These are phyloP conservation scores for Yamadazyma friedrichii DNA, from an alignment of 1,139 yeast species.

Conservation along the genomic window DNA sequence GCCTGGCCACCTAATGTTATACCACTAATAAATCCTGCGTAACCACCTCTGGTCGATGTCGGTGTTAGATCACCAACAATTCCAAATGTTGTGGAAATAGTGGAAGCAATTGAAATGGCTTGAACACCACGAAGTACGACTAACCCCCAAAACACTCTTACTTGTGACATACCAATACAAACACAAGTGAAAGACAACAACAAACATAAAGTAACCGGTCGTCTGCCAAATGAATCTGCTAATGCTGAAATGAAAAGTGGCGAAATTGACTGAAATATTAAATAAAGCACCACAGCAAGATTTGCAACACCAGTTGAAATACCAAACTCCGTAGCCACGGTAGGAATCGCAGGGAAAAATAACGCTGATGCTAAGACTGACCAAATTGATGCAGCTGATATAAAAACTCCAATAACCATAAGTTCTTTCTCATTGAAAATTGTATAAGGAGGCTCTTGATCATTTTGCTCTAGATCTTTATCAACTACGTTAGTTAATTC, in stretches of 20 bases:
- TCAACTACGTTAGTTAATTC: not conserved
- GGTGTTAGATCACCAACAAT: conserved; percentile 67
- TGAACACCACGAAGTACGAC: conserved; percentile 53
- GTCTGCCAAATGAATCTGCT: conserved; percentile 68
- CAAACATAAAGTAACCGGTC: conserved; percentile 61
- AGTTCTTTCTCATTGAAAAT: conserved; percentile 18
- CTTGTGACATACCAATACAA: conserved; percentile 26
- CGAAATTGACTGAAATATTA: conserved; percentile 66
- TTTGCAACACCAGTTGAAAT: conserved; percentile 58
- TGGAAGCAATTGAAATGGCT: conserved; percentile 69
- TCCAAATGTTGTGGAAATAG: conserved; percentile 65
- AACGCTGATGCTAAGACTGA: conserved; percentile 71
- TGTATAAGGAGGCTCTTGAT: conserved; percentile 8
- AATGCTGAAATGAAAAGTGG: conserved; percentile 65
- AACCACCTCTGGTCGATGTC: conserved; percentile 61
- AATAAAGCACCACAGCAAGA: conserved; percentile 67
- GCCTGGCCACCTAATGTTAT: conserved; percentile 71
- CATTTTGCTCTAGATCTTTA: conserved; percentile 1
- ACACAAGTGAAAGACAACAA: conserved; percentile 24
- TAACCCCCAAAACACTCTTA: conserved; percentile 25
- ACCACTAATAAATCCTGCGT: conserved; percentile 62
- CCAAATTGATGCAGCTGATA: conserved; percentile 43
- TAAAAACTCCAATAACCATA: conserved; percentile 19
- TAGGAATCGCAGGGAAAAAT: conserved; percentile 69
- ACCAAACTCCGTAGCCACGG: conserved; percentile 49